A percentile compares a stretch with the other conserved stretches of the same genome.
phyloP scores from a whole-genome alignment of 2,329 filamentous ascomycete species.

The Lecanicillium sp. region DNA sequence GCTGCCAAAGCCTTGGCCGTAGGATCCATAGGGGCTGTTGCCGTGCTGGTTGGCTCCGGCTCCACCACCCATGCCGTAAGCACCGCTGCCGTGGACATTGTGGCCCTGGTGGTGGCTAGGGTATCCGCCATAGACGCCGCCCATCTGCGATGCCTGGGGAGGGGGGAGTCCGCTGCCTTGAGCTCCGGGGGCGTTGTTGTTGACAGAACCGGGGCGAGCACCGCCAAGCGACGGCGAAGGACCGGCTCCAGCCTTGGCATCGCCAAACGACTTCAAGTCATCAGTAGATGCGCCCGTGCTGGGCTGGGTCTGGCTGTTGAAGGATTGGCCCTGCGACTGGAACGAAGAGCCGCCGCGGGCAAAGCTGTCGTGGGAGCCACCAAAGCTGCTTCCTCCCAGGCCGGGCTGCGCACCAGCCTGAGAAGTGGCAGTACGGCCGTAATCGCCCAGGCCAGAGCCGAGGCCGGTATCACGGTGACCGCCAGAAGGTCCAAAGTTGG shows the following conservation, averaged over 20 bases:
- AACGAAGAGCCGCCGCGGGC: constrained; percentile 44
- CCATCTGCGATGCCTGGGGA: constrained; percentile 48
- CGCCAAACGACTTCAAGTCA: constrained; percentile 53
- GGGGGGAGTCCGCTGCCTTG: constrained; percentile 46
- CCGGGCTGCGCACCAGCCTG: constrained; percentile 43
- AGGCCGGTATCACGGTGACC: constrained; percentile 44
- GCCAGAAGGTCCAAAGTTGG: constrained; percentile 45
- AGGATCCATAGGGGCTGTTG: constrained; percentile 46
- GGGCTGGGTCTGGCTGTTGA: constrained; percentile 42
- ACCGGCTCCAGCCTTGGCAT: constrained; percentile 44
- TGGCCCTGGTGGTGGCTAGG: constrained; percentile 47
- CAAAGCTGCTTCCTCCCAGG: constrained; percentile 43
- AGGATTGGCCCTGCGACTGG: constrained; percentile 48
- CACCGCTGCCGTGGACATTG: constrained; percentile 45
- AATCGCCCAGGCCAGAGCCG: constrained; percentile 46
- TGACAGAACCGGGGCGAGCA: constrained; percentile 50
- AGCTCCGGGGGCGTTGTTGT: constrained; percentile 41
- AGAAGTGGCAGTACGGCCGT: constrained; percentile 40
- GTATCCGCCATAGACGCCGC: constrained; percentile 44
- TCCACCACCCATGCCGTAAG: constrained; percentile 46
- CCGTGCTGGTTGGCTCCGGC: constrained; percentile 43
- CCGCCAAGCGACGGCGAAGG: constrained; percentile 50
- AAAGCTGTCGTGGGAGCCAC: constrained; percentile 48
- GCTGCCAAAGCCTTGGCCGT: constrained; percentile 40
- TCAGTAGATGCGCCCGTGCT: constrained; percentile 35